Conservation (phyloP, 192 early-diverging fungal genomes). For the Umbelopsis sp. region DNA sequence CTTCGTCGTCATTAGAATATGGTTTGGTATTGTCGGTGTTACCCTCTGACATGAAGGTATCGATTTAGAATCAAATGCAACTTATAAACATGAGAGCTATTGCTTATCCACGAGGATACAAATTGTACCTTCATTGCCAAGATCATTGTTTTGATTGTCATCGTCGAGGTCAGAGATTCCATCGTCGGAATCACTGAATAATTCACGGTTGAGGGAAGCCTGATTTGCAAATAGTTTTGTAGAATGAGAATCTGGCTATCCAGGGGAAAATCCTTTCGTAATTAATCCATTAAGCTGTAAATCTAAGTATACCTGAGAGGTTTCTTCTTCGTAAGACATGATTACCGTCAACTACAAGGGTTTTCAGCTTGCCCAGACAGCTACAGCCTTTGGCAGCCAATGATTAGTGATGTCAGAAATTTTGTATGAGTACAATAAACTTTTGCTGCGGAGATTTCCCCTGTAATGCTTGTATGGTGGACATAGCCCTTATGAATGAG, state of each 20-base stretch:
- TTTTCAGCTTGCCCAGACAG: background rate
- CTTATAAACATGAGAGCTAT: too few species aligned
- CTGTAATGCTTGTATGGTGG: too few species aligned
- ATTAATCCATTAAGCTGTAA: background rate
- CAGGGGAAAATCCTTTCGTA: background rate
- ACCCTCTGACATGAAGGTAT: background rate
- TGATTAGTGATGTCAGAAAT: background rate
- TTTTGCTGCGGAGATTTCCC: too few species aligned
- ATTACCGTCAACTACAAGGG: background rate
- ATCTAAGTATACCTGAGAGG: background rate
- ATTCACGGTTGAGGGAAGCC: slow-evolving; percentile 14
- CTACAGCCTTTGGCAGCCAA: too few species aligned
- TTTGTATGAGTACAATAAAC: too few species aligned
- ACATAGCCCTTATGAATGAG: too few species aligned
- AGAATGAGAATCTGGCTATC: too few species aligned
- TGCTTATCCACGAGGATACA: too few species aligned
- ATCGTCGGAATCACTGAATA: slow-evolving; percentile 22
- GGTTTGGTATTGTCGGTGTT: background rate
- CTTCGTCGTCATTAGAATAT: background rate
- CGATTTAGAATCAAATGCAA: too few species aligned
- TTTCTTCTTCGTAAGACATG: background rate
- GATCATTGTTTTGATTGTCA: slow-evolving; percentile 10
- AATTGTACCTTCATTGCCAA: background rate
- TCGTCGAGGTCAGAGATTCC: slow-evolving; percentile 42
- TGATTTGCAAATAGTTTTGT: background rate